phyloP scores from a whole-genome alignment of 306 rosid species.

The Cotoneaster glaucophyllus region DNA sequence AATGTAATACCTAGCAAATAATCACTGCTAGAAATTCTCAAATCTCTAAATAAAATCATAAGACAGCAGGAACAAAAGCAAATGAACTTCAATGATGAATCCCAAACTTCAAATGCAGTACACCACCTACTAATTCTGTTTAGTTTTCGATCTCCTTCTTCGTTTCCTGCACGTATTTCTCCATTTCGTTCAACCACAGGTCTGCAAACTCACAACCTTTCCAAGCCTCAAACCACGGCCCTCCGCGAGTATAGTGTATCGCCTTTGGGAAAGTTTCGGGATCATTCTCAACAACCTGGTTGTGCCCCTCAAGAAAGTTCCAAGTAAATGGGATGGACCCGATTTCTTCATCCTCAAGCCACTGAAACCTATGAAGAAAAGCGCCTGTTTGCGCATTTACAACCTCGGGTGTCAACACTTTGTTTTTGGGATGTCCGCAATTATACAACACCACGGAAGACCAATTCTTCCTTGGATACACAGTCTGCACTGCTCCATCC shows the following conservation, averaged over 20 bases:
- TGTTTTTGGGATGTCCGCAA: background rate
- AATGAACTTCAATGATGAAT: background rate
- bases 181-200: slow-evolving; percentile 52
- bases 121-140: background rate
- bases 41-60: too few species aligned
- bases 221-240: slow-evolving; percentile 65
- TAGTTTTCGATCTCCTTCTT: slow-evolving; percentile 13
- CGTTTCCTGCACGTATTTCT: slow-evolving; percentile 28
- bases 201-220: slow-evolving; percentile 57
- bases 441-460: background rate
- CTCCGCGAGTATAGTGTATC: slow-evolving; percentile 61
- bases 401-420: background rate
- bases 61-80: background rate
- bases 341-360: slow-evolving; percentile 57
- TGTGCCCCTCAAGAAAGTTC: slow-evolving; percentile 64
- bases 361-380: slow-evolving; percentile 54
- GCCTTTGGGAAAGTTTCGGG: slow-evolving; percentile 48
- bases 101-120: background rate
- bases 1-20: background rate
- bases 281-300: slow-evolving; percentile 33
- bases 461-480: background rate
- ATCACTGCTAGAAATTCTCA: too few species aligned
- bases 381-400: background rate
- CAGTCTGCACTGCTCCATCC: background rate
- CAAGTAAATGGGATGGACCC: slow-evolving; percentile 53